These are phyloP conservation scores for Eucalyptus marginata DNA, from an alignment of 345 rosid genomes.

Conservation along the genomic window DNA sequence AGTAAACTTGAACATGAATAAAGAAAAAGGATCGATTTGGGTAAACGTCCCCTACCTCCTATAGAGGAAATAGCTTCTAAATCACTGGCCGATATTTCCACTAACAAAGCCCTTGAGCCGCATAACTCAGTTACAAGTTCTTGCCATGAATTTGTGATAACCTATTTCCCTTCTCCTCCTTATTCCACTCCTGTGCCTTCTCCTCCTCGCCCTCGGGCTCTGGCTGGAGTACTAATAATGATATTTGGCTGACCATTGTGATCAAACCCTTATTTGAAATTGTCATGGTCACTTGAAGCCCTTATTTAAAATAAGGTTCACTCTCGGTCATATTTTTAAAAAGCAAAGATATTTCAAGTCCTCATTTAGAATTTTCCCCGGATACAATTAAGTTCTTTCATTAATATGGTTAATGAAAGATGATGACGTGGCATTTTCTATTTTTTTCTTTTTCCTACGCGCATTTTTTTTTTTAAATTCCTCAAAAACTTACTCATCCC, in stretches of 20 bases:
- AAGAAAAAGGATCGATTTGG: slow-evolving; percentile 13
- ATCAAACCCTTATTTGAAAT: too few relatives aligned
- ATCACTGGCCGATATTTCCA: slow-evolving; percentile 38
- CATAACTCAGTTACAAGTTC: slow-evolving; percentile 4
- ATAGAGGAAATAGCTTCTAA: slow-evolving; percentile 40
- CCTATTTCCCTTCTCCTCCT: slow-evolving; percentile 8
- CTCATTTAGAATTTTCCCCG: fast-evolving
- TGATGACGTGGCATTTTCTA: not conserved
- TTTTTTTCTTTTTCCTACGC: not conserved
- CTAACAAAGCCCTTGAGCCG: not conserved
- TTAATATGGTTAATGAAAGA: too few relatives aligned
- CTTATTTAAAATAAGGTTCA: not conserved
- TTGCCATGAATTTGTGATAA: slow-evolving; percentile 6
- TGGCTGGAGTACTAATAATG: too few relatives aligned
- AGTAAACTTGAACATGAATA: slow-evolving; percentile 18
- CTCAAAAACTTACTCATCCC: not conserved
- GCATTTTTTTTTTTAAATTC: too few relatives aligned
- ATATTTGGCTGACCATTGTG: fast-evolving
- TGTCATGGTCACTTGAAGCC: not conserved
- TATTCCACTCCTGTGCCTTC: slow-evolving; percentile 65
- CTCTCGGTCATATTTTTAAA: fast-evolving
- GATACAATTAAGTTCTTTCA: not conserved
- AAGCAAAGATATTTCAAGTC: not conserved
- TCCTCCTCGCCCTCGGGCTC: too few relatives aligned
- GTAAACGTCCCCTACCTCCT: slow-evolving; percentile 26